Conservation (phyloP, 2,329 filamentous ascomycete species). For the Rhynchosporium graminicola region DNA sequence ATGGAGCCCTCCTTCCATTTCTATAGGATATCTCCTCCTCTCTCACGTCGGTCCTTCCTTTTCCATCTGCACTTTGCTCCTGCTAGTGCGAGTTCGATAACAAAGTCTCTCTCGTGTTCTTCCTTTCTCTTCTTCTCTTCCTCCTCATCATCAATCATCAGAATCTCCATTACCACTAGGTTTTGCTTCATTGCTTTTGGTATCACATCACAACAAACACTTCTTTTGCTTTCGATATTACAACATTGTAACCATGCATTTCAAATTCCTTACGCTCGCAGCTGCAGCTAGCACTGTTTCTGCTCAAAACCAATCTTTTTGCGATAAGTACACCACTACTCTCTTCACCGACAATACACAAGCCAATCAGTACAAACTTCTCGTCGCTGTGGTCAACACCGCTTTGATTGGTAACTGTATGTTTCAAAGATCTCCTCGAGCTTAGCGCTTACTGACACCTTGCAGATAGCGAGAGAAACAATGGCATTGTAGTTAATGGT, state of each 20-base stretch:
- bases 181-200: constrained; percentile 14
- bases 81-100: not conserved
- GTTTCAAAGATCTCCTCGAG: constrained; percentile 21
- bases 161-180: constrained; percentile 10
- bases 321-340: constrained; percentile 65
- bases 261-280: constrained; percentile 29
- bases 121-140: constrained; percentile 2
- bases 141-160: not conserved
- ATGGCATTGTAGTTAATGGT: constrained; percentile 43
- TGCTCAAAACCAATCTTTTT: constrained; percentile 53
- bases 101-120: not conserved
- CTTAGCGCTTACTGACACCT: constrained; percentile 11
- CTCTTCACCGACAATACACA: constrained; percentile 60
- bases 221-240: constrained; percentile 13
- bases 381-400: constrained; percentile 62
- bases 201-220: constrained; percentile 12
- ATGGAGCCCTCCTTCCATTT: not conserved
- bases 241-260: constrained; percentile 32
- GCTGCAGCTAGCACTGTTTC: constrained; percentile 24
- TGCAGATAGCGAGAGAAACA: constrained; percentile 55
- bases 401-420: constrained; percentile 63
- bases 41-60: not conserved
- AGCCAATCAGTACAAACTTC: constrained; percentile 55
- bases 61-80: not conserved
- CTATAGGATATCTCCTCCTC: not conserved